These are phyloP conservation scores for Colletotrichum chrysophilum DNA, from an alignment of 2,329 filamentous ascomycete species.

Conservation along the genomic window DNA sequence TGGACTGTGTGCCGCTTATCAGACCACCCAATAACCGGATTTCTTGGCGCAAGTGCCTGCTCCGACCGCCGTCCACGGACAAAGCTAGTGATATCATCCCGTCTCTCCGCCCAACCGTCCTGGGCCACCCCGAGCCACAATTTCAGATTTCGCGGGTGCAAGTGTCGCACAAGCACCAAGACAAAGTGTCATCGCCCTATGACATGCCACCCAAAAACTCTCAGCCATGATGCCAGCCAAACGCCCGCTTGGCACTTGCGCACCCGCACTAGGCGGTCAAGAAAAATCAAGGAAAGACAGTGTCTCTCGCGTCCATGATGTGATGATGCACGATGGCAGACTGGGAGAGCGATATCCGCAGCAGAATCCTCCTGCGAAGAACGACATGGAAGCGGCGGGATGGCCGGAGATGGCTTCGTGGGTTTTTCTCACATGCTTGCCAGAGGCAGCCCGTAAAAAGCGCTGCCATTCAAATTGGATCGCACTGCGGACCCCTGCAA, in stretches of 20 bases:
- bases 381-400: slow-evolving; percentile 19
- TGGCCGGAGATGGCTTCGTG: slow-evolving; percentile 13
- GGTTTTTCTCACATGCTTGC: slow-evolving; percentile 13
- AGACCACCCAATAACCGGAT: not conserved
- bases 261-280: slow-evolving; percentile 6
- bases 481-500: not conserved
- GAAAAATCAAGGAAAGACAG: not conserved
- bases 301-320: not conserved
- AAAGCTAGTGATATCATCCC: slow-evolving; percentile 18
- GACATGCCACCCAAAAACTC: slow-evolving; percentile 9
- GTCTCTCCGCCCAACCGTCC: slow-evolving; percentile 1
- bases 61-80: slow-evolving; percentile 19
- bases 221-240: slow-evolving; percentile 5
- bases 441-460: not conserved
- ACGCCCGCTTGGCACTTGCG: not conserved
- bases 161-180: not conserved
- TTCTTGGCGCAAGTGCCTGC: slow-evolving; percentile 13
- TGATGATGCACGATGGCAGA: not conserved
- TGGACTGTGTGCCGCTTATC: not conserved
- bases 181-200: slow-evolving; percentile 1
- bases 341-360: not conserved
- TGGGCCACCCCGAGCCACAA: not conserved
- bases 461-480: not conserved
- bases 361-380: not conserved
- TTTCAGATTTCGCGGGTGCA: not conserved